A percentile compares a stretch with the other conserved stretches of the same genome.
Evolutionary conservation across 169 alveolate genomes (phyloP).

Genomic region (Babesia gibsoni): DNA sequence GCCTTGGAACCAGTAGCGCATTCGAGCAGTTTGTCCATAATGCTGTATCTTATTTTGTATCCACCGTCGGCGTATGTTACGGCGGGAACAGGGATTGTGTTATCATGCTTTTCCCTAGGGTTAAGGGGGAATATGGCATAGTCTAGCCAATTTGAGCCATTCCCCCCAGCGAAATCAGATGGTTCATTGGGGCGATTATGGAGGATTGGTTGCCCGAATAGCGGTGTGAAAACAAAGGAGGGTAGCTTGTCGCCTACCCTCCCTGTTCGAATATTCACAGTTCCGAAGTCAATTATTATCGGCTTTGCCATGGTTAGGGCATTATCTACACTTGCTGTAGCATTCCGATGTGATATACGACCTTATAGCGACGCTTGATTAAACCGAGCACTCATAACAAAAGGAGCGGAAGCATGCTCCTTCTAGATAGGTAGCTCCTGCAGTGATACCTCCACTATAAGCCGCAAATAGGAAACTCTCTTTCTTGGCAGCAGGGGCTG

Average conservation of each 20-base stretch:
- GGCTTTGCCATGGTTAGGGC: slow-evolving; percentile 50
- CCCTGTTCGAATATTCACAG: slow-evolving; percentile 69
- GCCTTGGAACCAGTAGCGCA: slow-evolving; percentile 70
- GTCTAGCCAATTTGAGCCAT: slow-evolving; percentile 46
- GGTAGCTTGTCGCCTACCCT: slow-evolving; percentile 72
- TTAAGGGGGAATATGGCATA: slow-evolving; percentile 72
- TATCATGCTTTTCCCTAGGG: slow-evolving; percentile 73
- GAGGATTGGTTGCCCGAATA: slow-evolving; percentile 65
- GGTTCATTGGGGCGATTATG: slow-evolving; percentile 10
- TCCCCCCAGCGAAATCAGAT: slow-evolving; percentile 59
- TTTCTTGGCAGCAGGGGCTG: no score
- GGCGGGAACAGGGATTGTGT: slow-evolving; percentile 65
- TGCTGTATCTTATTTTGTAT: slow-evolving; percentile 35
- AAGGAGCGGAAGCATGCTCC: no score
- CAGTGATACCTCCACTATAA: no score
- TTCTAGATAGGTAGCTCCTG: no score
- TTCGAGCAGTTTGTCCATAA: slow-evolving; percentile 67
- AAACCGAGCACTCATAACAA: no score
- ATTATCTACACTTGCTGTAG: no score
- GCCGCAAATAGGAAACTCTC: no score
- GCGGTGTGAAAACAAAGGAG: slow-evolving; percentile 60
- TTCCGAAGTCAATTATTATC: slow-evolving; percentile 69
- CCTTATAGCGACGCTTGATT: no score
- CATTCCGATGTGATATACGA: no score
- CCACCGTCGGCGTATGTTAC: slow-evolving; percentile 60